Conservation (phyloP, 148 eudicot genomes). For the Cornus florida region DNA sequence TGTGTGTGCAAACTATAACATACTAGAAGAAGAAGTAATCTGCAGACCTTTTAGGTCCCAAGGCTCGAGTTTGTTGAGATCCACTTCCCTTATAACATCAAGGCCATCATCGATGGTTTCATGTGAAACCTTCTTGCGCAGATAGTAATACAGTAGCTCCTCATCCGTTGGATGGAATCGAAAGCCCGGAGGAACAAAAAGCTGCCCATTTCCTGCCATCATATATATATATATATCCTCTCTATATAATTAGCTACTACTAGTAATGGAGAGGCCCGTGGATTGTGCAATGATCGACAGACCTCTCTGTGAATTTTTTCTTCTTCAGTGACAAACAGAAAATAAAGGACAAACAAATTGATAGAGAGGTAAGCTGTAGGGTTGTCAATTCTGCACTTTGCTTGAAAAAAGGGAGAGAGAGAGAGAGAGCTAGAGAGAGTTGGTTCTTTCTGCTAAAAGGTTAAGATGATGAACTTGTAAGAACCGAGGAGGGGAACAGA, state of each 20-base stretch:
- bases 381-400: conserved; percentile 5
- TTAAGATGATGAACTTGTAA: background rate
- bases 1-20: too few relatives aligned
- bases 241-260: background rate
- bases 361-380: too few relatives aligned
- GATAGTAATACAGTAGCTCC: conserved; percentile 82
- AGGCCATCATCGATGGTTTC: conserved; percentile 74
- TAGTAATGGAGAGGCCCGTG: too few relatives aligned
- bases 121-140: conserved; percentile 85
- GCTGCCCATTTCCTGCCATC: conserved; percentile 57
- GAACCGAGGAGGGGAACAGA: conserved; percentile 21
- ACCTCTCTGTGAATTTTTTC: background rate
- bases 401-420: background rate
- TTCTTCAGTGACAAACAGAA: background rate
- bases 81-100: conserved; percentile 92
- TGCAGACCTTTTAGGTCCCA: conserved; percentile 94
- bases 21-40: background rate
- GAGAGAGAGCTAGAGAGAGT: conserved; percentile 5
- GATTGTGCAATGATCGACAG: too few relatives aligned
- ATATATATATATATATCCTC: conserved; percentile 1
- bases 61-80: conserved; percentile 96
- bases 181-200: conserved; percentile 90
- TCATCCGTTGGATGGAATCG: conserved; percentile 97
- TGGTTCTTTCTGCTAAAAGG: background rate
- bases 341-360: background rate